Conservation (phyloP, 2,329 filamentous ascomycete genomes). For the Lojkania enalia region DNA sequence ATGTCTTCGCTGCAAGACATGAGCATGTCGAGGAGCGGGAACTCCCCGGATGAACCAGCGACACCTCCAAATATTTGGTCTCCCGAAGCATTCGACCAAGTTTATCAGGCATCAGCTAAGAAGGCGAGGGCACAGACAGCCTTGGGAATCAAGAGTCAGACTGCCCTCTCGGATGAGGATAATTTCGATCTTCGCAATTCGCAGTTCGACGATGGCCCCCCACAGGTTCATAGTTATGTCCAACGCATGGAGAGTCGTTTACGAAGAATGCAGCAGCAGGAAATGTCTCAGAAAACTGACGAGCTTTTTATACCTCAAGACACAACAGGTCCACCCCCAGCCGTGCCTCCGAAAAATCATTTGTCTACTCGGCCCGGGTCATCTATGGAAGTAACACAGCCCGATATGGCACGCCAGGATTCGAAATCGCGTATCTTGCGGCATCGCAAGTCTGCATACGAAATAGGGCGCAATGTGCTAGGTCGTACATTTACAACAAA, state of each 20-base stretch:
- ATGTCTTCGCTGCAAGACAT: slow-evolving; percentile 94
- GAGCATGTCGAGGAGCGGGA: slow-evolving; percentile 60
- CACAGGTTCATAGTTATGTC: slow-evolving; percentile 82
- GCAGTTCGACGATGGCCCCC: slow-evolving; percentile 61
- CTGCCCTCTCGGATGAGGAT: slow-evolving; percentile 51
- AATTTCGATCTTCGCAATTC: slow-evolving; percentile 52
- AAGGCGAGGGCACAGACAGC: slow-evolving; percentile 66
- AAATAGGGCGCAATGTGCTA: slow-evolving; percentile 70
- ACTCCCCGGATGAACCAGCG: slow-evolving; percentile 59
- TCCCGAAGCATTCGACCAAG: slow-evolving; percentile 77
- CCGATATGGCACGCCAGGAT: slow-evolving; percentile 33
- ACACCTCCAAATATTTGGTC: slow-evolving; percentile 78
- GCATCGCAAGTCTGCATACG: slow-evolving; percentile 75
- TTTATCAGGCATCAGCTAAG: slow-evolving; percentile 48
- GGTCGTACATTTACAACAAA: slow-evolving; percentile 85
- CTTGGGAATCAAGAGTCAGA: slow-evolving; percentile 64
- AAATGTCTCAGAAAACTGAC: slow-evolving; percentile 39
- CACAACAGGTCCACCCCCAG: slow-evolving; percentile 54
- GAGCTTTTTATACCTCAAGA: slow-evolving; percentile 56
- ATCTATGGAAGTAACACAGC: slow-evolving; percentile 39
- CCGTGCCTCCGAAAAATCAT: slow-evolving; percentile 63
- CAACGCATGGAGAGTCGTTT: slow-evolving; percentile 88
- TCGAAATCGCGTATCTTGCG: slow-evolving; percentile 47
- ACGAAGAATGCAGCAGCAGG: slow-evolving; percentile 65
- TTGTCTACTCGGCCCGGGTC: slow-evolving; percentile 46